Evolutionary conservation across 2,329 filamentous ascomycete species (phyloP), one percentile per base, ranked within the genome.

Genomic region (Verticillium nubilum): DNA sequence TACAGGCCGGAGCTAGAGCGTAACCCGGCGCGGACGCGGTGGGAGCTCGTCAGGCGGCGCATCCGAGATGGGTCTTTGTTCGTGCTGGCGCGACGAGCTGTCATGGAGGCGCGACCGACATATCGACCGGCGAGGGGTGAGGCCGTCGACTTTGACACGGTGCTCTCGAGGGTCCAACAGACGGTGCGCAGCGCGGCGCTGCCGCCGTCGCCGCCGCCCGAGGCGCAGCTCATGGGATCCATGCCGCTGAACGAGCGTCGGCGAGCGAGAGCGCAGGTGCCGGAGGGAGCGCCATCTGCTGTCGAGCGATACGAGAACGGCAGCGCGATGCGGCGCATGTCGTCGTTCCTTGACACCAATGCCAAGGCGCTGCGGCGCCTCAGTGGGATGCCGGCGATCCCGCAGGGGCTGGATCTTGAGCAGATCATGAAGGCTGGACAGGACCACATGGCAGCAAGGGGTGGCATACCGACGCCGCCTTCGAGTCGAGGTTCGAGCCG

Each of bases 11-110:
- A 78, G 59, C 72, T 84, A 5, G 82, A 84, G 67, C 73, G 71
- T 25, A 83, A 82, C 63, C 81, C 81, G 0, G 81, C 81, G 0
- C 71, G 81, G 5, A 78, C 80, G 0, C 70, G 81, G 4, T 85
- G 82, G 81, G 74, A 78, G 19, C 74, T 82, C 2, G 71, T 84
- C 6, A 73, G 76, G 0, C 73, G 76, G 31, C 78, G 75, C 50
- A 73, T 84, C 15, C 71, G 72, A 4, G 80, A 84, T 54, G 80
- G 81, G 0, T 80, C 76, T 0, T 77, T 84, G 61, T 84, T 84
- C 63, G 69, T 82, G 1, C 70, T 83, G 19, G 71, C 80, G 0
- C 73, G 75, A 52, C 70, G 69, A 7, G 68, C 73, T 4, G 66
- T 70, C 28, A 66, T 77, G 9, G 68, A 67, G 5, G 65, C 66